Evolutionary conservation across 2,329 filamentous ascomycete species (phyloP).

Genomic region (Pseudogymnoascus sp.): DNA sequence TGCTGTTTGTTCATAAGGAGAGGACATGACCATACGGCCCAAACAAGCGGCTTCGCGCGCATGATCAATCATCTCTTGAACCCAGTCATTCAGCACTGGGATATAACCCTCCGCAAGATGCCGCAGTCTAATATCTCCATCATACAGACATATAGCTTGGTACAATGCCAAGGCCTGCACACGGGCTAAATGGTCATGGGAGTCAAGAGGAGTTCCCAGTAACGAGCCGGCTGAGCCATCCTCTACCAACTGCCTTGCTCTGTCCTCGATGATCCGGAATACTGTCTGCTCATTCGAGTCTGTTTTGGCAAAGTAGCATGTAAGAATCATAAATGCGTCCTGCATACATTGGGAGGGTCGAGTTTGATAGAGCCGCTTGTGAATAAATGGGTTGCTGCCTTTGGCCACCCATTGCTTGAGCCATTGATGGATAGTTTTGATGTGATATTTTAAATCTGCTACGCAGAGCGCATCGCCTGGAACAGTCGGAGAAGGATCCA

Average conservation of each 20-base stretch:
- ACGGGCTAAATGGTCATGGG: slow-evolving; percentile 13
- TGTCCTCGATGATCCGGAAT: slow-evolving; percentile 23
- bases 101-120: slow-evolving; percentile 21
- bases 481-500: slow-evolving; percentile 10
- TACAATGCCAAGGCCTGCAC: slow-evolving; percentile 24
- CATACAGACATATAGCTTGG: slow-evolving; percentile 25
- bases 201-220: slow-evolving; percentile 3
- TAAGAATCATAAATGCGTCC: slow-evolving; percentile 26
- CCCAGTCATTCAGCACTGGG: slow-evolving; percentile 20
- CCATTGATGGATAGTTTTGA: slow-evolving; percentile 20
- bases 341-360: slow-evolving; percentile 23
- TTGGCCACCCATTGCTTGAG: slow-evolving; percentile 24
- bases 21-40: slow-evolving; percentile 8
- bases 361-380: slow-evolving; percentile 23
- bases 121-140: slow-evolving; percentile 25
- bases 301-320: slow-evolving; percentile 24
- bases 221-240: background rate
- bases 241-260: slow-evolving; percentile 15
- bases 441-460: slow-evolving; percentile 24
- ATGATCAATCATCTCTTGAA: slow-evolving; percentile 14
- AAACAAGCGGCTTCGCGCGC: slow-evolving; percentile 6
- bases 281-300: slow-evolving; percentile 22
- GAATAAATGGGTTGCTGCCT: slow-evolving; percentile 26
- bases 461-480: background rate
- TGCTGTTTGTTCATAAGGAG: slow-evolving; percentile 10